Conservation (phyloP, 176 grass and related monocot genomes). For the Ampelocalamus luodianensis region DNA sequence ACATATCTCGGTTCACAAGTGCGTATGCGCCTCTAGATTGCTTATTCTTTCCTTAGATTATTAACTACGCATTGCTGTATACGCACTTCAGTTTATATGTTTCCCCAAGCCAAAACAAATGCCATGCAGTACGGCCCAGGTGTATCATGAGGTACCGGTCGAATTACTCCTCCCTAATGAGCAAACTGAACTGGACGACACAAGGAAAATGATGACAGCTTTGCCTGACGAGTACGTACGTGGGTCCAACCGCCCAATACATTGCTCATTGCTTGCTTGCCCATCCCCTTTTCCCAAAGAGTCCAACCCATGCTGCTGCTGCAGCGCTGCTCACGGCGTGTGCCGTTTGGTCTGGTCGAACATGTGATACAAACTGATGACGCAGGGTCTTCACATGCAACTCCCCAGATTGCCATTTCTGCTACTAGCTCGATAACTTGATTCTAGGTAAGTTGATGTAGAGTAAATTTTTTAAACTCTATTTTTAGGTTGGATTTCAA, state of each 20-base stretch:
- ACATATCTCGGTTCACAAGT: too few species aligned
- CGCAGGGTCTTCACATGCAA: background rate
- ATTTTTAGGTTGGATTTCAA: too few species aligned
- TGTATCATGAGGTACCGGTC: too few species aligned
- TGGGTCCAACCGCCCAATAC: background rate
- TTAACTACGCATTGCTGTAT: too few species aligned
- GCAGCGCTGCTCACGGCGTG: background rate
- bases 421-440: background rate
- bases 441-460: too few species aligned
- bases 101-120: too few species aligned
- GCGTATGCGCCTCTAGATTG: too few species aligned
- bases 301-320: background rate
- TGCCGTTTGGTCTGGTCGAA: background rate
- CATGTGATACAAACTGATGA: background rate
- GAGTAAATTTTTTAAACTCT: too few species aligned
- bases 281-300: background rate
- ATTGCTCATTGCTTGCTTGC: background rate
- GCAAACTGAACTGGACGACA: background rate
- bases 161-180: too few species aligned
- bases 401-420: background rate
- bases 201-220: background rate
- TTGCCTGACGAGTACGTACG: background rate
- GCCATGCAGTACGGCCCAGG: too few species aligned
- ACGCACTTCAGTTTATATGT: too few species aligned
- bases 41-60: too few species aligned